These are phyloP conservation scores for Volutella citrinella DNA, from an alignment of 2,329 filamentous ascomycete species.

Conservation along the genomic window DNA sequence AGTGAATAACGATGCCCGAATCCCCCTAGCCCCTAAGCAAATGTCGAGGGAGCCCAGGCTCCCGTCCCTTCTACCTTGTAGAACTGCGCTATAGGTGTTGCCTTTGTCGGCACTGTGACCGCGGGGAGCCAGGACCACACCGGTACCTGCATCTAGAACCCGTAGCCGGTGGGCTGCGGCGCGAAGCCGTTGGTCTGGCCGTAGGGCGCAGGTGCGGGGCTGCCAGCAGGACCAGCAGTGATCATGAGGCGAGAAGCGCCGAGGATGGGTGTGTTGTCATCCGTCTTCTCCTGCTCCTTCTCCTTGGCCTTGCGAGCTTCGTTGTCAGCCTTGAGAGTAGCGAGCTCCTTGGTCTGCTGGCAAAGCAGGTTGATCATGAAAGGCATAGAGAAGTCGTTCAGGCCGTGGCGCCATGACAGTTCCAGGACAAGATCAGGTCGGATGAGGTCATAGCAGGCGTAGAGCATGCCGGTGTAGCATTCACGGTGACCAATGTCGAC, in stretches of 20 bases:
- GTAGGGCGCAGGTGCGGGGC: slow-evolving; percentile 62
- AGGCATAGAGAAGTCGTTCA: slow-evolving; percentile 97
- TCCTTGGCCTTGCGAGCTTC: slow-evolving; percentile 86
- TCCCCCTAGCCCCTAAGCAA: slow-evolving; percentile 10
- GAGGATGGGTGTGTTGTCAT: slow-evolving; percentile 91
- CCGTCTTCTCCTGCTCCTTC: slow-evolving; percentile 71
- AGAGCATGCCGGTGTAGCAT: slow-evolving; percentile 99
- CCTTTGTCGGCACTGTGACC: slow-evolving; percentile 8
- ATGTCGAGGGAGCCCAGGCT: slow-evolving; percentile 3
- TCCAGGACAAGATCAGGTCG: slow-evolving; percentile 90
- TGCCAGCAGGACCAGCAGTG: slow-evolving; percentile 74
- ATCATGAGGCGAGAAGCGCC: slow-evolving; percentile 90
- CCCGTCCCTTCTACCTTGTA: slow-evolving; percentile 7
- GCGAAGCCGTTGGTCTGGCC: slow-evolving; percentile 84
- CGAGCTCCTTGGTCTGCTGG: slow-evolving; percentile 85
- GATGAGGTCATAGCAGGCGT: slow-evolving; percentile 96
- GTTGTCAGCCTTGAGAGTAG: slow-evolving; percentile 87
- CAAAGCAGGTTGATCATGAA: slow-evolving; percentile 99
- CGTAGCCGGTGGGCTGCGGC: slow-evolving; percentile 81
- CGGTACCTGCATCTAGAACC: slow-evolving; percentile 46
- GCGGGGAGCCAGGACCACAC: slow-evolving; percentile 24
- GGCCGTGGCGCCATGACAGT: slow-evolving; percentile 92
- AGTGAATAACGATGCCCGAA: slow-evolving; percentile 22
- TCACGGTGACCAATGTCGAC: slow-evolving; percentile 98
- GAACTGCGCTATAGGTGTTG: slow-evolving; percentile 7